These are phyloP conservation scores for Entonaema liquescens DNA, from an alignment of 495 filamentous ascomycete genomes.

Conservation along the genomic window DNA sequence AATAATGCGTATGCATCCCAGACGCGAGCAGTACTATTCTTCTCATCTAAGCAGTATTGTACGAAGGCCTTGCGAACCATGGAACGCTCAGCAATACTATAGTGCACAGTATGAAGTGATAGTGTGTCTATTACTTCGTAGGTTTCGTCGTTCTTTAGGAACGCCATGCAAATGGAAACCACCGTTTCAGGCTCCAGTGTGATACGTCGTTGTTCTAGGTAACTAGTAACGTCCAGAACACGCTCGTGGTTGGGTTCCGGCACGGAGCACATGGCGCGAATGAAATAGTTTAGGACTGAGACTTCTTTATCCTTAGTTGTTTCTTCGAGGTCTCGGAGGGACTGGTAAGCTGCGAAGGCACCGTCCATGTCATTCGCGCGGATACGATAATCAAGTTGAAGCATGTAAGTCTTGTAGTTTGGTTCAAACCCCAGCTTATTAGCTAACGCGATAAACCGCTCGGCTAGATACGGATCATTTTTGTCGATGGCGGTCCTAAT, in stretches of 20 bases:
- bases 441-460: constrained; percentile 73
- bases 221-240: constrained; percentile 76
- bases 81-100: constrained; percentile 69
- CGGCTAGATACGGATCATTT: constrained; percentile 74
- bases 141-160: constrained; percentile 76
- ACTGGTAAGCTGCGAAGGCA: constrained; percentile 68
- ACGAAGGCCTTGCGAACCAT: constrained; percentile 70
- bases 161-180: constrained; percentile 70
- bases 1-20: constrained; percentile 88
- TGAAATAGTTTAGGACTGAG: constrained; percentile 74
- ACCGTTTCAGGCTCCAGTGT: constrained; percentile 76
- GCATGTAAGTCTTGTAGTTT: constrained; percentile 70
- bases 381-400: constrained; percentile 79
- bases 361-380: constrained; percentile 72
- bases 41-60: constrained; percentile 68
- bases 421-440: constrained; percentile 68
- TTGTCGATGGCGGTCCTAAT: constrained; percentile 76
- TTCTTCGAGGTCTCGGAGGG: constrained; percentile 62
- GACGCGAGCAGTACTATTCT: constrained; percentile 65
- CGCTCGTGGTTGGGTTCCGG: constrained; percentile 65
- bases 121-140: constrained; percentile 82
- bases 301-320: constrained; percentile 64
- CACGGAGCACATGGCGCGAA: constrained; percentile 72
- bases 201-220: constrained; percentile 75
- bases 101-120: constrained; percentile 69